A percentile compares a stretch with the other conserved stretches of the same genome.
Evolutionary conservation across 495 filamentous ascomycete species (phyloP).

Genomic region (Jackrogersella multiformis): DNA sequence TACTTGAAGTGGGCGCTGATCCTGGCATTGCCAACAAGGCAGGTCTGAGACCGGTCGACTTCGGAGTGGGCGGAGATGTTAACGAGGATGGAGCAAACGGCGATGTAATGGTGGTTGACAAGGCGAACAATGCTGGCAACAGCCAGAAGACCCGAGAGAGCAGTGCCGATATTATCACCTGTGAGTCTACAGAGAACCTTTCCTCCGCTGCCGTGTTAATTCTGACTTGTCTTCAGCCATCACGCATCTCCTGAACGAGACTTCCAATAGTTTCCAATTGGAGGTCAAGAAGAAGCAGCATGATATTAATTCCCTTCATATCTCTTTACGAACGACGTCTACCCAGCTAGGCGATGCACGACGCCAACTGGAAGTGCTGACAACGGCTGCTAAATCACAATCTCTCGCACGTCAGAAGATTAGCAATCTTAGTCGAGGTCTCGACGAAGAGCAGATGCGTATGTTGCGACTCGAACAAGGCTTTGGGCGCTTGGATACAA

Average conservation of each 20-base stretch:
- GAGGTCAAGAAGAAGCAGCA: conserved; percentile 83
- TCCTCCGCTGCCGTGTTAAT: neutral
- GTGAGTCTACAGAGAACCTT: conserved; percentile 57
- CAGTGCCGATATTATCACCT: conserved; percentile 74
- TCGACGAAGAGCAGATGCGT: conserved; percentile 58
- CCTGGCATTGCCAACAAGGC: conserved; percentile 87
- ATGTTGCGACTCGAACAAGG: conserved; percentile 51
- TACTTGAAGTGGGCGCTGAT: conserved; percentile 92
- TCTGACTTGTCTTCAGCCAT: conserved; percentile 63
- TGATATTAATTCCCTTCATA: conserved; percentile 78
- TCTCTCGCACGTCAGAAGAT: conserved; percentile 56
- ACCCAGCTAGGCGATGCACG: conserved; percentile 78
- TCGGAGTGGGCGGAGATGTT: conserved; percentile 78
- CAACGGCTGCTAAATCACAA: conserved; percentile 61
- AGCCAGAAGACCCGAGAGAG: conserved; percentile 62
- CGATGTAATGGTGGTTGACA: conserved; percentile 37
- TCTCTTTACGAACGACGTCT: conserved; percentile 80
- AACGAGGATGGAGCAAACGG: conserved; percentile 57
- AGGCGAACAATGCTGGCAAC: conserved; percentile 46
- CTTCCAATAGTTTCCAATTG: conserved; percentile 76
- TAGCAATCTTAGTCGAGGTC: conserved; percentile 58
- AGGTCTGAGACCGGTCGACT: conserved; percentile 85
- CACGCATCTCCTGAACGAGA: conserved; percentile 74
- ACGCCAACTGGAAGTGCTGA: conserved; percentile 71
- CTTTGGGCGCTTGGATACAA: conserved; percentile 49